Percentiles rank a stretch among this genome's conserved stretches.
Conservation (phyloP, 306 rosid genomes). For the Astragalus glycyphyllos region DNA sequence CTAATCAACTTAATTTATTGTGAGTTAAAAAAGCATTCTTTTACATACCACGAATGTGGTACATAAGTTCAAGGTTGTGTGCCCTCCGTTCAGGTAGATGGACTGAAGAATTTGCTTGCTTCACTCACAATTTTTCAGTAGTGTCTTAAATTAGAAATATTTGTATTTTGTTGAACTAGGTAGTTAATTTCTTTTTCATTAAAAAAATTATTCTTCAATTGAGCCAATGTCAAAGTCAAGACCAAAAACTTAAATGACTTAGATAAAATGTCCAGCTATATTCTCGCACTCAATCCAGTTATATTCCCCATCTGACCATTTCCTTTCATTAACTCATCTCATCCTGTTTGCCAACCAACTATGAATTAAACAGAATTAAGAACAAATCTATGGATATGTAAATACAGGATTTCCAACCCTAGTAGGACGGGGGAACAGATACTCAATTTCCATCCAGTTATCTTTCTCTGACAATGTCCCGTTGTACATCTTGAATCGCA, state of each 20-base stretch:
- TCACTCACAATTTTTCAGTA: not conserved
- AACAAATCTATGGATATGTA: not conserved
- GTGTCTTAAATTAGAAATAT: not conserved
- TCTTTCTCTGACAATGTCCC: not conserved
- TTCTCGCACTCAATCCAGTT: not conserved
- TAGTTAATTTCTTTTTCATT: not conserved
- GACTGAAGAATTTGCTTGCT: conserved; percentile 6
- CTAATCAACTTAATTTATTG: conserved; percentile 21
- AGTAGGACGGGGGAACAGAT: not conserved
- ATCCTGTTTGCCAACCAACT: not conserved
- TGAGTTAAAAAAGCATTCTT: conserved; percentile 18
- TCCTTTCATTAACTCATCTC: not conserved
- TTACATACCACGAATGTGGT: not conserved
- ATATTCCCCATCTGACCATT: conserved; percentile 4
- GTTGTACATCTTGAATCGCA: conserved; percentile 7
- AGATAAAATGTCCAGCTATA: conserved; percentile 8
- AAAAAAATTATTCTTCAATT: not conserved
- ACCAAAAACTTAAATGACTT: conserved; percentile 7
- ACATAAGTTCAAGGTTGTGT: not conserved
- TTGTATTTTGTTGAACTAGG: not conserved
- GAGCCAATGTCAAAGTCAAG: conserved; percentile 6
- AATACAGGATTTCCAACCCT: not conserved
- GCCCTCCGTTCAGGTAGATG: not conserved
- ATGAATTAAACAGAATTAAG: not conserved
- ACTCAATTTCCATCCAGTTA: not conserved